phyloP scores from a whole-genome alignment of 2,329 filamentous ascomycete species.

The Hymenoscyphus occultus region DNA sequence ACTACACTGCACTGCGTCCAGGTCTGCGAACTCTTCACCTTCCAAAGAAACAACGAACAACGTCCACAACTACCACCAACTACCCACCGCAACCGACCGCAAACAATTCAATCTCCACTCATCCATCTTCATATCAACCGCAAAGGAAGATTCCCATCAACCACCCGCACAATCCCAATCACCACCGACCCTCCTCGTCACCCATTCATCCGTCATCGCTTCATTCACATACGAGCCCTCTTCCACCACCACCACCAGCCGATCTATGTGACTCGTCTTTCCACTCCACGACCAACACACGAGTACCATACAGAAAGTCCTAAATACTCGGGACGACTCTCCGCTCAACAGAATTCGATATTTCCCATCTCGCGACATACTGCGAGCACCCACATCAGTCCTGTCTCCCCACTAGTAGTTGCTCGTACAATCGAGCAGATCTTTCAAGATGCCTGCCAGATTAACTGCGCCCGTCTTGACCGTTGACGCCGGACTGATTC shows the following conservation, averaged over 20 bases:
- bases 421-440: constrained; percentile 35
- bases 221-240: constrained; percentile 1
- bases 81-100: not conserved
- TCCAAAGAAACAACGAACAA: not conserved
- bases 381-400: constrained; percentile 32
- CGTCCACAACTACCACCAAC: not conserved
- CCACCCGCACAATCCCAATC: not conserved
- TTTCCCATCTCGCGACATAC: constrained; percentile 27
- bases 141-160: not conserved
- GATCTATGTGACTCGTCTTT: not conserved
- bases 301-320: constrained; percentile 5
- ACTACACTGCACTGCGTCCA: not conserved
- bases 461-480: constrained; percentile 84
- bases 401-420: constrained; percentile 29
- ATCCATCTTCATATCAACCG: not conserved
- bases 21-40: constrained; percentile 4
- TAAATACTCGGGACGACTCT: not conserved
- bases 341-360: constrained; percentile 1
- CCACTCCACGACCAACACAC: not conserved
- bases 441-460: constrained; percentile 69
- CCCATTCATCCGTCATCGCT: constrained; percentile 7
- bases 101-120: not conserved
- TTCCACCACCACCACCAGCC: not conserved
- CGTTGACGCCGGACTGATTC: constrained; percentile 86
- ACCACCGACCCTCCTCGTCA: not conserved